These are phyloP conservation scores for Musa beccarii DNA, from an alignment of 176 grass and related monocot species.

Conservation along the genomic window DNA sequence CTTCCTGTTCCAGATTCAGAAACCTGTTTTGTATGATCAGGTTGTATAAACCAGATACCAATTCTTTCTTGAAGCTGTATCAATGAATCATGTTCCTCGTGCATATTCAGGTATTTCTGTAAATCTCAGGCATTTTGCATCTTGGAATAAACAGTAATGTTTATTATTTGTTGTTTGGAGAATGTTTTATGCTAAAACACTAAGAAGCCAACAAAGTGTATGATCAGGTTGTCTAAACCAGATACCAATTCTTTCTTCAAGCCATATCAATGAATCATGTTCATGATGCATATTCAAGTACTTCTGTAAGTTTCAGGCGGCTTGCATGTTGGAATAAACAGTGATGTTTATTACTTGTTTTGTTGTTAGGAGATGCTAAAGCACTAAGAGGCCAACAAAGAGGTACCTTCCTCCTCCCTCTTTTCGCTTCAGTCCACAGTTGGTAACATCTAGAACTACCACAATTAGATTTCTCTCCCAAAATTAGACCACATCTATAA, in stretches of 20 bases:
- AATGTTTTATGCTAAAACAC: too few relatives aligned
- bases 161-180: too few relatives aligned
- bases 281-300: background rate
- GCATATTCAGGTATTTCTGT: background rate
- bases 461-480: too few relatives aligned
- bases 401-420: background rate
- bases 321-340: too few relatives aligned
- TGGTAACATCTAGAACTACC: too few relatives aligned
- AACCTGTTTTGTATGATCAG: background rate
- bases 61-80: background rate
- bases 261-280: background rate
- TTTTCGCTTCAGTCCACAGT: too few relatives aligned
- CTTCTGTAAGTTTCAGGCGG: background rate
- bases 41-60: background rate
- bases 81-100: background rate
- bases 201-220: background rate
- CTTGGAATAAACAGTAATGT: too few relatives aligned
- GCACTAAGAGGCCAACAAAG: background rate
- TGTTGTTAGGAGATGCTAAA: too few relatives aligned
- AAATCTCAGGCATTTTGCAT: background rate
- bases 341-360: too few relatives aligned
- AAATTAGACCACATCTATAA: too few relatives aligned
- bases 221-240: background rate
- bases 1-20: background rate
- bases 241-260: background rate